These are phyloP conservation scores for Colletotrichum simmondsii DNA, from an alignment of 2,329 filamentous ascomycete genomes.

Conservation along the genomic window DNA sequence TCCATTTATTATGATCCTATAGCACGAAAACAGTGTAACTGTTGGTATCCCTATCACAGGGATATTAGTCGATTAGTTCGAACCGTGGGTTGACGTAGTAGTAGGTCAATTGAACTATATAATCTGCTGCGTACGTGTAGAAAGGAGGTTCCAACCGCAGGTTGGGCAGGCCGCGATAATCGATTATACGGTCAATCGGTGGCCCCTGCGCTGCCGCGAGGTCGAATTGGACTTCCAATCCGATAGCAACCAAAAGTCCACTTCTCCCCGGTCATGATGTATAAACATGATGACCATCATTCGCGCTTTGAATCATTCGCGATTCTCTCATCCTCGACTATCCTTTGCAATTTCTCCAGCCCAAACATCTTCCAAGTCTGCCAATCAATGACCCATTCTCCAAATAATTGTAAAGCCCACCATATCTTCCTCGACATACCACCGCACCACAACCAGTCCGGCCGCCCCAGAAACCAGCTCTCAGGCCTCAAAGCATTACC, in stretches of 20 bases:
- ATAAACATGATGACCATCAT: background rate
- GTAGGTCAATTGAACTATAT: too few relatives aligned
- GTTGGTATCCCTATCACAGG: too few relatives aligned
- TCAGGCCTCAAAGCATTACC: constrained; percentile 35
- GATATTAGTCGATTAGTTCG: too few relatives aligned
- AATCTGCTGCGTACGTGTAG: too few relatives aligned
- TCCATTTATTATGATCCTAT: background rate
- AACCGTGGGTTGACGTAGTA: too few relatives aligned
- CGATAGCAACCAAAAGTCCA: background rate
- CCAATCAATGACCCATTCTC: constrained; percentile 38
- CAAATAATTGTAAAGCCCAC: constrained; percentile 40
- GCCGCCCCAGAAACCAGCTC: constrained; percentile 41
- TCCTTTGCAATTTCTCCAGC: background rate
- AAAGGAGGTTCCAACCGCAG: too few relatives aligned
- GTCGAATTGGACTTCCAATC: too few relatives aligned
- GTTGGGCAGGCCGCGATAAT: too few relatives aligned
- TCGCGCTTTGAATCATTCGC: background rate
- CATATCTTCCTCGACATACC: constrained; percentile 41
- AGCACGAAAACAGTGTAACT: background rate
- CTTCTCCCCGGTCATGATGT: background rate
- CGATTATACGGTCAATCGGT: too few relatives aligned
- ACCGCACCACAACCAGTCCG: constrained; percentile 46
- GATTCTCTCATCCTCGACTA: background rate
- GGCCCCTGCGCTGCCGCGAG: too few relatives aligned
- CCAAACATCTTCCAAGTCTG: constrained; percentile 40